Conservation (phyloP, 2,329 filamentous ascomycete genomes). For the Pyrenochaeta sp. region DNA sequence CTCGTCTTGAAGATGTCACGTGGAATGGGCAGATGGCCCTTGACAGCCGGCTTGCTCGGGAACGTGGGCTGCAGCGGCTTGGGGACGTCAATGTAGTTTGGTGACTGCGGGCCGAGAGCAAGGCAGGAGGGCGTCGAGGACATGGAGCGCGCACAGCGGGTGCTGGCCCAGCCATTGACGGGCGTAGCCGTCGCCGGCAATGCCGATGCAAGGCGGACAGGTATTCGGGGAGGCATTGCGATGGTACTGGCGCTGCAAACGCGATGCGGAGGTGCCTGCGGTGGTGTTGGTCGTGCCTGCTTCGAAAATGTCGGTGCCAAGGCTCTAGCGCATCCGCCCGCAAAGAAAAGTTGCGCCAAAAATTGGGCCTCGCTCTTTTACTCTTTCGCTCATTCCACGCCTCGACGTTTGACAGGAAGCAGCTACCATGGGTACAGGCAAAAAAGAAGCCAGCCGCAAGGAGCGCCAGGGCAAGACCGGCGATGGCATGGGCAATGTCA, state of each 20-base stretch:
- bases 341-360: conserved; percentile 33
- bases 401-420: conserved; percentile 11
- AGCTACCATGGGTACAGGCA: conserved; percentile 80
- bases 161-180: conserved; percentile 15
- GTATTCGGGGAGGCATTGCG: conserved; percentile 53
- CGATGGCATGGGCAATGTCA: conserved; percentile 92
- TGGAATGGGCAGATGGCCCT: conserved; percentile 84
- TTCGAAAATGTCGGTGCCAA: conserved; percentile 37
- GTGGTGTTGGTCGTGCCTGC: conserved; percentile 19
- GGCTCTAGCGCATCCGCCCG: conserved; percentile 15
- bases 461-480: conserved; percentile 83
- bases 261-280: conserved; percentile 22
- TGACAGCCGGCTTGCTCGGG: conserved; percentile 61
- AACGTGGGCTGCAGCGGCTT: conserved; percentile 75
- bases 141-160: conserved; percentile 46
- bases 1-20: conserved; percentile 74
- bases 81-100: conserved; percentile 85
- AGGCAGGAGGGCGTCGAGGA: conserved; percentile 54
- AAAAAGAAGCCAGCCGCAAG: conserved; percentile 88
- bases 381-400: conserved; percentile 18
- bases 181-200: conserved; percentile 19
- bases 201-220: conserved; percentile 48
- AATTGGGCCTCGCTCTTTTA: conserved; percentile 1
- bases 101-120: conserved; percentile 81
- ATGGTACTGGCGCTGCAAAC: conserved; percentile 2